Evolutionary conservation across 495 filamentous ascomycete species (phyloP).

Genomic region (Penicillium desertorum): DNA sequence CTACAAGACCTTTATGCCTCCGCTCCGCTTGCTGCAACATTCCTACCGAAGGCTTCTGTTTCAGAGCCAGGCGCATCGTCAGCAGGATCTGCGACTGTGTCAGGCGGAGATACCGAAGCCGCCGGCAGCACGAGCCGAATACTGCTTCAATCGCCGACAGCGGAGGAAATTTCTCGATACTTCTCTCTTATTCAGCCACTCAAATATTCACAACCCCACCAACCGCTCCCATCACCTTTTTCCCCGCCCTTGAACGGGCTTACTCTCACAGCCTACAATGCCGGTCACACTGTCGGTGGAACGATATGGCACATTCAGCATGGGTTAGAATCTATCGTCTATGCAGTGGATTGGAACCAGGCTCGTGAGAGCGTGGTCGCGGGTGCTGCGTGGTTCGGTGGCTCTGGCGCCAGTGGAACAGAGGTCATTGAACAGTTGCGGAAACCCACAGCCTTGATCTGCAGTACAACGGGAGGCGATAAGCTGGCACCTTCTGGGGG

Average conservation of each 20-base stretch:
- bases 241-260: conserved; percentile 88
- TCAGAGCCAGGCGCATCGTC: conserved; percentile 61
- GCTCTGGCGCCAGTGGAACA: conserved; percentile 73
- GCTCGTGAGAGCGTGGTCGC: conserved; percentile 88
- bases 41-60: conserved; percentile 66
- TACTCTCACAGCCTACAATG: conserved; percentile 94
- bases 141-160: conserved; percentile 74
- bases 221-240: conserved; percentile 79
- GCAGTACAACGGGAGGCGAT: conserved; percentile 79
- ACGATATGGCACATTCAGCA: conserved; percentile 99
- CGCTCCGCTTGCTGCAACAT: conserved; percentile 79
- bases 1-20: conserved; percentile 92
- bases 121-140: conserved; percentile 48
- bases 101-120: conserved; percentile 25
- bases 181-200: conserved; percentile 90
- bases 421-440: conserved; percentile 91
- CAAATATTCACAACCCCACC: conserved; percentile 95
- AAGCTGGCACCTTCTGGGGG: conserved; percentile 67
- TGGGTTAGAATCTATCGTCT: conserved; percentile 94
- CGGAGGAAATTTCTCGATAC: conserved; percentile 86
- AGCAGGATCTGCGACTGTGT: conserved; percentile 34
- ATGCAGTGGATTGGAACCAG: conserved; percentile 98
- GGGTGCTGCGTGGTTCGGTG: conserved; percentile 89
- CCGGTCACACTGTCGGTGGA: conserved; percentile 91
- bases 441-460: conserved; percentile 90